Base-by-base conservation (phyloP, 164 flowering plant species). In the Tinospora cordifolia region DNA sequence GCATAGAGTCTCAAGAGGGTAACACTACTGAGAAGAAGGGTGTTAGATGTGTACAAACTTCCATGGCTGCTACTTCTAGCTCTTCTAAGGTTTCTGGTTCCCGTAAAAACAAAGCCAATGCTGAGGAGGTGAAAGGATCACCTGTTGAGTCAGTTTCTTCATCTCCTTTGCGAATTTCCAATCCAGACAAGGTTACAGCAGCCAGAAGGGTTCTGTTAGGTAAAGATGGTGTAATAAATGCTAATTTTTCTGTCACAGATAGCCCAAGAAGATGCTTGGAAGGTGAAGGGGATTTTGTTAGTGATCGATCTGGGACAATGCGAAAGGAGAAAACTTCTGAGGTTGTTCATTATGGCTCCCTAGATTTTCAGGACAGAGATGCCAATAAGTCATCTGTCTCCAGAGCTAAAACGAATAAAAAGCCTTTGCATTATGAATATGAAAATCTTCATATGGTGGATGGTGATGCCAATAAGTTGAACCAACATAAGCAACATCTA, bases 91-190 rank as follows among this genome's bases (percentile, higher is more conserved):
- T 92, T 79, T 88, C 96, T 76, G 87, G 88, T 27, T 89, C 99
- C 22, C 86, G 77, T 71, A 90, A 79, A 77, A 79, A 79, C 68
- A 90, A 81, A 81, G 71, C 77, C 54, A 84, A 80, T 68, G 69
- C 75, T 68, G 87, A 81, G 72, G 98, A 89, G 73, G 63, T 75
- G 59, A 92, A 86, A 80, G 88, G 92, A 51, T 94, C 99, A 38
- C 99, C 99, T 0, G 98, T 89, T 24, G 98, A 92, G 74, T 94
- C 99, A 41, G 98, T 92, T 72, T 89, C 98, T 72, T 94, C 99
- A 65, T 92, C 94, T 69, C 99, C 99, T 49, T 70, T 88, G 78
- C 84, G 90, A 80, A 68, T 79, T 74, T 73, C 75, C 6, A 83
- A 85, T 76, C 68, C 79, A n/a, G 93, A 86, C 57, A 90, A 84